Evolutionary conservation across 1,284 basidiomycete species (phyloP), one percentile per base, ranked within the genome.

Genomic region (Fomes fomentarius): DNA sequence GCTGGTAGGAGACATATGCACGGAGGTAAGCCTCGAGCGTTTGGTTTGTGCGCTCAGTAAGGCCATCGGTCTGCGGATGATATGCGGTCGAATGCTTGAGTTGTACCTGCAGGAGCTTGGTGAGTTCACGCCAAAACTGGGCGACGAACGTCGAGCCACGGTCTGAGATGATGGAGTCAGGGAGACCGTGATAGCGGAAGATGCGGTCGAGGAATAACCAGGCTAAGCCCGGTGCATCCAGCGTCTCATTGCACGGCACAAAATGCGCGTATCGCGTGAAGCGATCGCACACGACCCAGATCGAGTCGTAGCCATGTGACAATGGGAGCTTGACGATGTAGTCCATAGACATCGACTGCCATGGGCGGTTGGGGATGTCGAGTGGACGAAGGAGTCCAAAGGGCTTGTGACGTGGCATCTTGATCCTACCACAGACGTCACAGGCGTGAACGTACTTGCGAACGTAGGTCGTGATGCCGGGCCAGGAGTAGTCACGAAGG

Each of bases 31-130:
- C 66, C 58, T 81, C 74, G 1, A 83, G 56, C 0, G 60, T 66
- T 22, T 60, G 24, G 28, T 64, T 65, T 15, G 45, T 50, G 19
- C 52, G 31, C 39, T 66, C 58, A 4, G 58, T 35, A 57, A 79
- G 74, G 0, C 79, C 75, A 50, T 82, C 73, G 0, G 74, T 69
- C 54, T 79, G 66, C 0, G 76, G 77, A 53, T 79, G 74, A 67
- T 19, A 67, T 56, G 39, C 69, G 47, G 61, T 51, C 35, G 61
- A 59, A 8, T 39, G 17, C 14, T 52, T 38, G 6, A 31, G 25
- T 3, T 59, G 30, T 12, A 69, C 64, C 6, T 58, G 66, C 1
- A 76, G 55, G 0, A 75, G 57, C 11, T 54, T 26, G 41, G 73
- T 60, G 0, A 80, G 50, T 9, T 68, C 54, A 11, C 62, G 65